Percentiles rank a stretch among this genome's conserved stretches.
phyloP scores from a whole-genome alignment of 1,284 basidiomycete genomes.

The Cutaneotrichosporon cutaneum region DNA sequence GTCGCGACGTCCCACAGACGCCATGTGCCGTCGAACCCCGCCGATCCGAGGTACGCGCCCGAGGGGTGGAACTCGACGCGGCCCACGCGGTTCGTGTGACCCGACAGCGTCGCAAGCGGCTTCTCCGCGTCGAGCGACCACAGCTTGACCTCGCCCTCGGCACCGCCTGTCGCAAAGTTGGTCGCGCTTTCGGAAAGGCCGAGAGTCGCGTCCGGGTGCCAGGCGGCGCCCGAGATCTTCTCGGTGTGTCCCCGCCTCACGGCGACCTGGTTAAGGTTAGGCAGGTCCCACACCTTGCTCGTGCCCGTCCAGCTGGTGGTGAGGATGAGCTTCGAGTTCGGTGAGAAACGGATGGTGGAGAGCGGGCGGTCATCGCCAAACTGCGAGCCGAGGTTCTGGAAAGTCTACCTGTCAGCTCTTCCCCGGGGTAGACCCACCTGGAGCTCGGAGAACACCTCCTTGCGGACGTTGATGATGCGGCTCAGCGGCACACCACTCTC shows the following conservation, averaged over 20 bases:
- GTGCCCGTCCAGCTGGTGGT: conserved; percentile 95
- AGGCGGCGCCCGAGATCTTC: conserved; percentile 90
- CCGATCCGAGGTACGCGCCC: conserved; percentile 86
- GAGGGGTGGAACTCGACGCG: conserved; percentile 95
- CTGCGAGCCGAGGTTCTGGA: conserved; percentile 90
- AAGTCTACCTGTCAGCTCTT: conserved; percentile 61
- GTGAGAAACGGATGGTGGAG: conserved; percentile 90
- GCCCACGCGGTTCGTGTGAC: conserved; percentile 87
- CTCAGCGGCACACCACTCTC: conserved; percentile 84
- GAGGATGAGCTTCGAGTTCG: conserved; percentile 80
- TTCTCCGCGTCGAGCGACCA: conserved; percentile 76
- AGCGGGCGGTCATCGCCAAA: conserved; percentile 95
- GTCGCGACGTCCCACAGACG: conserved; percentile 89
- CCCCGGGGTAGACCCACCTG: conserved; percentile 61
- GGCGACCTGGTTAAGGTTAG: conserved; percentile 73
- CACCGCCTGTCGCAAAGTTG: conserved; percentile 89
- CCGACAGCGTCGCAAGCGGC: conserved; percentile 77
- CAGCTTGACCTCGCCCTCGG: conserved; percentile 77
- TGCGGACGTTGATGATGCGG: conserved; percentile 85
- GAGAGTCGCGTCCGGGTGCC: conserved; percentile 94
- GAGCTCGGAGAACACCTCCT: conserved; percentile 81
- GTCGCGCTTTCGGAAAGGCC: conserved; percentile 66
- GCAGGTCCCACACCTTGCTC: conserved; percentile 92
- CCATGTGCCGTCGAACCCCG: conserved; percentile 99
- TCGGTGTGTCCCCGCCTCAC: conserved; percentile 81